These are phyloP conservation scores for Hibiscus mutabilis DNA, from an alignment of 345 rosid species.

Conservation along the genomic window DNA sequence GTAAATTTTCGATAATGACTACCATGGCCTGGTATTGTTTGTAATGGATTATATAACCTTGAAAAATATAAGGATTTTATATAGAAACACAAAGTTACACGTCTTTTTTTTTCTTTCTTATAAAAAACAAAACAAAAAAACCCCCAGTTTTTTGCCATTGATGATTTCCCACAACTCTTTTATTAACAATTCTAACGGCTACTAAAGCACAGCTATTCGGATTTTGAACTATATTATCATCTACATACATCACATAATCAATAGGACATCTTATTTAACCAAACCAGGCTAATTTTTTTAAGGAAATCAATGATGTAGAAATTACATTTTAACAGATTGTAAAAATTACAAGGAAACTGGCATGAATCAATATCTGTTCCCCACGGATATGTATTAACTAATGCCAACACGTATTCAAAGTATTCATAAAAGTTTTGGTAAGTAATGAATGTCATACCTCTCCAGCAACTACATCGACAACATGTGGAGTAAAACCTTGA, in stretches of 20 bases:
- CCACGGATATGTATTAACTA: not conserved
- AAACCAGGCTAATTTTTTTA: not conserved
- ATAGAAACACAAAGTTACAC: not conserved
- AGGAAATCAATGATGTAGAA: not conserved
- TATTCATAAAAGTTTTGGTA: not conserved
- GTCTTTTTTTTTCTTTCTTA: too few relatives aligned
- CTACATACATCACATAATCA: not conserved
- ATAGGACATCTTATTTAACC: not conserved
- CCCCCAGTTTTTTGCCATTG: not conserved
- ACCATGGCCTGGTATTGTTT: constrained; percentile 4
- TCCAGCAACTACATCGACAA: constrained; percentile 61
- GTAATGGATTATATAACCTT: not conserved
- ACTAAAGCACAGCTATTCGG: not conserved
- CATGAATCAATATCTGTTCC: not conserved
- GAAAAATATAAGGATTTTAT: not conserved
- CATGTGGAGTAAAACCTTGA: constrained; percentile 74
- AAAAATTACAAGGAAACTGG: not conserved
- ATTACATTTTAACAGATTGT: not conserved
- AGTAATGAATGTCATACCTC: constrained; percentile 47
- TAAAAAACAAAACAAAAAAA: too few relatives aligned
- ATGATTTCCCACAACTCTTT: not conserved
- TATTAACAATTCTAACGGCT: not conserved
- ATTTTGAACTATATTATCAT: not conserved
- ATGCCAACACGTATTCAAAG: constrained; percentile 5
- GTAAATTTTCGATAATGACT: not conserved